phyloP scores from a whole-genome alignment of 2,329 filamentous ascomycete genomes.

The Arthrobotrys megalospora region DNA sequence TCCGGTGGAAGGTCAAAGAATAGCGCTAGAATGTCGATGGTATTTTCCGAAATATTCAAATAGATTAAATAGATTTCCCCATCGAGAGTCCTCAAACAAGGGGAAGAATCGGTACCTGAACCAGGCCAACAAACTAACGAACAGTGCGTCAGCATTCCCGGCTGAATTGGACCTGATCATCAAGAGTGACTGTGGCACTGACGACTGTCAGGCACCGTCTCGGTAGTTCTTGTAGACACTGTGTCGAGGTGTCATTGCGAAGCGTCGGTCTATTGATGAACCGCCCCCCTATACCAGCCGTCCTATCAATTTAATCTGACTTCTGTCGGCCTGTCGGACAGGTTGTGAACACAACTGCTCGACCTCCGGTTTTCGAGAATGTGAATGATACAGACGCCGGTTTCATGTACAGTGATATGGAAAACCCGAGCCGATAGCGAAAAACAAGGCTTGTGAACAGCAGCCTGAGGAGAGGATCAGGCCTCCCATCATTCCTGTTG shows the following conservation, averaged over 20 bases:
- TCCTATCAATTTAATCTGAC: slow-evolving; percentile 10
- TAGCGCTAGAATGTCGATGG: slow-evolving; percentile 56
- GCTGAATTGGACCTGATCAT: slow-evolving; percentile 37
- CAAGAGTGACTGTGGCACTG: slow-evolving; percentile 25
- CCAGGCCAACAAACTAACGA: slow-evolving; percentile 34
- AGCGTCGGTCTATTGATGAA: slow-evolving; percentile 34
- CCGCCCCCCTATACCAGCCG: slow-evolving; percentile 5
- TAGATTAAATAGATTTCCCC: slow-evolving; percentile 60
- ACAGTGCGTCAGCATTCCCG: slow-evolving; percentile 53
- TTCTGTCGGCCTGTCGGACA: slow-evolving; percentile 27
- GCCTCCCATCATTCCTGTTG: slow-evolving; percentile 48
- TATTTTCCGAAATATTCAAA: slow-evolving; percentile 61
- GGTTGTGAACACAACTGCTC: not conserved
- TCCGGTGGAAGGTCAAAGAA: slow-evolving; percentile 54
- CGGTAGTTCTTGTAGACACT: slow-evolving; percentile 24
- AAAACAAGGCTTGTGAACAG: slow-evolving; percentile 24
- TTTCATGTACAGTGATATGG: slow-evolving; percentile 60
- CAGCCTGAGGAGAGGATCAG: slow-evolving; percentile 36
- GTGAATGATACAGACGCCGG: slow-evolving; percentile 43
- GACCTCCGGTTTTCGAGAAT: slow-evolving; percentile 17
- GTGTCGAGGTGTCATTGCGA: not conserved
- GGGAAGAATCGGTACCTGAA: slow-evolving; percentile 42
- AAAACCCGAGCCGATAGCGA: slow-evolving; percentile 49
- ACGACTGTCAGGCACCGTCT: slow-evolving; percentile 15
- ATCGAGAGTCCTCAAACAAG: slow-evolving; percentile 44